Base-by-base conservation (phyloP, 2,329 filamentous ascomycete species). In the Paecilomyces sp. region DNA sequence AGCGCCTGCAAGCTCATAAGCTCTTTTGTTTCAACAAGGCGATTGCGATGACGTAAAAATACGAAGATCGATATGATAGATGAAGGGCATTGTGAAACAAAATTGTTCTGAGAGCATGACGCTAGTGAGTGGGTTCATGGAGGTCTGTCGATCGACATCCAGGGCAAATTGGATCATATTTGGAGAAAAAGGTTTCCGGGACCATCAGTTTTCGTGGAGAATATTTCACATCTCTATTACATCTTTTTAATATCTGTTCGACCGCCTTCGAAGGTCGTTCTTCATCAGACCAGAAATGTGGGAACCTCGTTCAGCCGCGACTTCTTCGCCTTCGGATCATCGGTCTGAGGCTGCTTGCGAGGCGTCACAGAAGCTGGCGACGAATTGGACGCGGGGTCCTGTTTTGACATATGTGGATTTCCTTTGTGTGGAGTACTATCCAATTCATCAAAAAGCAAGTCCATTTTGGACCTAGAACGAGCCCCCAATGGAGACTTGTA, bases 241-340 rank as follows among this genome's bases (percentile, higher is more conserved):
- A 57, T 57, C 41, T 47, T 50, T 58, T 31, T 41, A 34, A 50
- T 51, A 56, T 60, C 55, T 53, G 25, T 11, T 47, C 50, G 56
- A 47, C 41, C 41, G 18, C 41, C 41, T 18, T 3, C 41, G n/a
- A 22, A 9, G 41, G 41, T 47, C 41, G 41, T 22, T 47, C 41
- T 47, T 47, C 41, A 58, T 76, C 69, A 77, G 34, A 75, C 61
- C 53, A 79, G 60, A 67, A 79, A 79, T 55, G 74, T 78, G 41
- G 77, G 77, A 53, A 79, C 75, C 66, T 79, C 74, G 60, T 73
- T 75, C 41, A 77, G 70, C 52, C 74, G 70, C 33, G 73, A 71
- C 64, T 73, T 74, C 60, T 74, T 75, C 57, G 68, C 61, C 57
- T 65, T 63, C 52, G 68, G 60, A 60, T 68, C 66, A 54, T 68